Conservation (phyloP, 495 filamentous ascomycete species). For the Penicillium tannophilum region DNA sequence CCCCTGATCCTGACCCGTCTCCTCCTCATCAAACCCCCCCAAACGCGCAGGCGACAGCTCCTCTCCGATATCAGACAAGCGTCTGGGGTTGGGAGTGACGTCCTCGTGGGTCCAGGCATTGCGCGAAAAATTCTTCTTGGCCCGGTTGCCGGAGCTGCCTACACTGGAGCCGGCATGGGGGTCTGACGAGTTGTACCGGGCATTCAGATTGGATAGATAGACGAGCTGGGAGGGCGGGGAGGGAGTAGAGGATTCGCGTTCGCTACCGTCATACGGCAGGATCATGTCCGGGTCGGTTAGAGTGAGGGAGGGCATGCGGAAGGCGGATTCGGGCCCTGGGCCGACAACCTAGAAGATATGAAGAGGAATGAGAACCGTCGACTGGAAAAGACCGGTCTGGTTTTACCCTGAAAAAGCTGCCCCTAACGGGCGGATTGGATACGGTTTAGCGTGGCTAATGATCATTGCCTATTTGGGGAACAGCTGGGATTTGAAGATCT, state of each 20-base stretch:
- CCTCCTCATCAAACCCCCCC: conserved; percentile 21
- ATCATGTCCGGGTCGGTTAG: conserved; percentile 96
- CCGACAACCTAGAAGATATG: not conserved
- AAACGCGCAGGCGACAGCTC: conserved; percentile 41
- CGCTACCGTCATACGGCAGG: conserved; percentile 63
- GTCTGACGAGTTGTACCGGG: conserved; percentile 26
- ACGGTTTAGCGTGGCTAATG: conserved; percentile 28
- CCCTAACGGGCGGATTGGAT: conserved; percentile 23
- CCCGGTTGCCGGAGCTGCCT: conserved; percentile 16
- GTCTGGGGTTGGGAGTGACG: conserved; percentile 48
- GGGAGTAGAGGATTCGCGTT: conserved; percentile 56
- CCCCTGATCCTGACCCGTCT: conserved; percentile 11
- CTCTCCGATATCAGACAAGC: conserved; percentile 75
- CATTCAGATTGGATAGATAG: conserved; percentile 41
- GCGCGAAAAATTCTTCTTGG: conserved; percentile 45
- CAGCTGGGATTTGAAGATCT: conserved; percentile 8
- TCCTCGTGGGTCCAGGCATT: conserved; percentile 53
- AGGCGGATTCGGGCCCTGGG: conserved; percentile 14
- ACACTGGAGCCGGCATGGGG: conserved; percentile 8
- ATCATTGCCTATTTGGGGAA: conserved; percentile 29
- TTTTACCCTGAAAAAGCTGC: conserved; percentile 24
- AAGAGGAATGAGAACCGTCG: not conserved
- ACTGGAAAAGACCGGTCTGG: conserved; percentile 9
- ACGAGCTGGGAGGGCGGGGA: conserved; percentile 49
- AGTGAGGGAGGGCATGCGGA: conserved; percentile 68